A percentile compares a stretch with the other conserved stretches of the same genome.
Conservation (phyloP, 805 yeast species). For the Wickerhamomyces mucosus region DNA sequence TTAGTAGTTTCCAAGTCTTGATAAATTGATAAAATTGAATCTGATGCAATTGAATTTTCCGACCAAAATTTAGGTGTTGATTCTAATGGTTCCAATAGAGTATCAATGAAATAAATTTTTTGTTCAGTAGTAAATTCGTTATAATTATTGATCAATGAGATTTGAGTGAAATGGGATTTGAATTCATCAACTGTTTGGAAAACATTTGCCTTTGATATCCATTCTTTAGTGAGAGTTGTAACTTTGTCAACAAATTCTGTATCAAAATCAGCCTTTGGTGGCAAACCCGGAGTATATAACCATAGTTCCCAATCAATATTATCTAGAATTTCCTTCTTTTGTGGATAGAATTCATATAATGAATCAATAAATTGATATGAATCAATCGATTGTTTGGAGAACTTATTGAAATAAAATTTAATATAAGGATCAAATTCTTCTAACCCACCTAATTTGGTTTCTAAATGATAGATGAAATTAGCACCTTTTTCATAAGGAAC, state of each 20-base stretch:
- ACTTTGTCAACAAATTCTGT: slow-evolving; percentile 72
- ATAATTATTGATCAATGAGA: slow-evolving; percentile 24
- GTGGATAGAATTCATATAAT: slow-evolving; percentile 53
- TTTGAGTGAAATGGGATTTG: slow-evolving; percentile 7
- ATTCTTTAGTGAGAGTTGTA: slow-evolving; percentile 50
- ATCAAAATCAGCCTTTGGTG: slow-evolving; percentile 78
- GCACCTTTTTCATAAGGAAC: slow-evolving; percentile 92
- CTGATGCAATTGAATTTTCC: slow-evolving; percentile 23
- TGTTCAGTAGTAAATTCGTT: slow-evolving; percentile 61
- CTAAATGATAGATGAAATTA: slow-evolving; percentile 67
- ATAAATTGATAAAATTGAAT: slow-evolving; percentile 29
- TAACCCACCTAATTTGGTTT: slow-evolving; percentile 55
- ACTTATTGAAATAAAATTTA: slow-evolving; percentile 64
- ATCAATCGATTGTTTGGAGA: slow-evolving; percentile 63
- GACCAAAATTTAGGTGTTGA: slow-evolving; percentile 33
- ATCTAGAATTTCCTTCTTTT: slow-evolving; percentile 43
- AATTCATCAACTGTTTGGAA: slow-evolving; percentile 10
- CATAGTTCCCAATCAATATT: slow-evolving; percentile 78
- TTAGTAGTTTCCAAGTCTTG: slow-evolving; percentile 33
- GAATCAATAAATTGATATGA: slow-evolving; percentile 74
- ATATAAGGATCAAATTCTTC: slow-evolving; percentile 69
- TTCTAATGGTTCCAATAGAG: slow-evolving; percentile 38
- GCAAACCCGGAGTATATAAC: slow-evolving; percentile 78
- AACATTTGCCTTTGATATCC: slow-evolving; percentile 31
- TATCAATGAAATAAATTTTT: slow-evolving; percentile 68